A percentile compares a stretch with the other conserved stretches of the same genome.
Conservation (phyloP, 192 early-diverging fungal species). For the Coemansia sp. region DNA sequence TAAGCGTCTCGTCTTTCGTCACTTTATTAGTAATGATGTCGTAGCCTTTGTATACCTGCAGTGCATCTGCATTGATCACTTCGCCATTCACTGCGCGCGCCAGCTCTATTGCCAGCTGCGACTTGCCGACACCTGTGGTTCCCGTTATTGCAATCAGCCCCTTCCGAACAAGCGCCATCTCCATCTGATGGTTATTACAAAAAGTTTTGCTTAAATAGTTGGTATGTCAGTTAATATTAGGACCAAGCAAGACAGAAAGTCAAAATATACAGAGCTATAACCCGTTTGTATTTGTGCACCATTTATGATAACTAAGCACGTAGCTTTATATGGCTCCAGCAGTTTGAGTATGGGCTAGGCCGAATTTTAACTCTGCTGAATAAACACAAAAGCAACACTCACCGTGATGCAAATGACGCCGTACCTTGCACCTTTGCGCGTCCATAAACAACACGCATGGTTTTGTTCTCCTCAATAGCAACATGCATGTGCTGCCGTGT, state of each 20-base stretch:
- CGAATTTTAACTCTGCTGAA: too few relatives aligned
- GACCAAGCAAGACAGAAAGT: neutral
- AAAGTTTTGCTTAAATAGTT: too few relatives aligned
- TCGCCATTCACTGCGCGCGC: conserved; percentile 80
- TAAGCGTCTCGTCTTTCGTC: conserved; percentile 63
- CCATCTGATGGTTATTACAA: neutral
- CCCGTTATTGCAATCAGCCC: conserved; percentile 69
- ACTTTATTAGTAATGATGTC: conserved; percentile 97
- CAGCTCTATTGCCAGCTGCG: conserved; percentile 86
- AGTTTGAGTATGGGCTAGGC: too few relatives aligned
- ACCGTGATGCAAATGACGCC: neutral
- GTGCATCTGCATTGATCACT: conserved; percentile 91
- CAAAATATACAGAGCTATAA: too few relatives aligned
- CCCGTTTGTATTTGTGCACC: too few relatives aligned
- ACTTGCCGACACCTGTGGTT: conserved; percentile 97
- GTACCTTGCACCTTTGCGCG: conserved; percentile 19
- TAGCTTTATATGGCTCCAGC: too few relatives aligned
- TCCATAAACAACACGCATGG: conserved; percentile 35
- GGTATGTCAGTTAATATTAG: neutral
- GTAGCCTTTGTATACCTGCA: conserved; percentile 93
- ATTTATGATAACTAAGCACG: too few relatives aligned
- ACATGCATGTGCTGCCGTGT: conserved; percentile 44
- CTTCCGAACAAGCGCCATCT: conserved; percentile 33
- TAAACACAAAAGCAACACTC: neutral
- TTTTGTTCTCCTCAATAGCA: conserved; percentile 28